phyloP scores from a whole-genome alignment of 2,329 filamentous ascomycete genomes.

The Bipolaris sorokiniana region DNA sequence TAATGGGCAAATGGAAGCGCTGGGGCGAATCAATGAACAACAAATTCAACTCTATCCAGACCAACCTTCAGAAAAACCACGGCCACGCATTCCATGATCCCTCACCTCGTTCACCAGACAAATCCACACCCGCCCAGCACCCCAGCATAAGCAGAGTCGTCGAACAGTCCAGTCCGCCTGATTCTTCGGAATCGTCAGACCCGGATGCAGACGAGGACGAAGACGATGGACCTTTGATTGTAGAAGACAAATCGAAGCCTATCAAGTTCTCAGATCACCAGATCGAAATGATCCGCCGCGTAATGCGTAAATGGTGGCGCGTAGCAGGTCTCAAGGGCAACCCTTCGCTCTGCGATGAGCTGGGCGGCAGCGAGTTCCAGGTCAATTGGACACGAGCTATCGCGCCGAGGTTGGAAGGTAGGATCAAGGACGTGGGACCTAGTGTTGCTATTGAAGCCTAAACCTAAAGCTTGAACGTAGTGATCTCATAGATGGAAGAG shows the following conservation, averaged over 20 bases:
- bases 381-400: slow-evolving; percentile 81
- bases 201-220: slow-evolving; percentile 50
- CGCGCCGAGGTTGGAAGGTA: slow-evolving; percentile 76
- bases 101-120: slow-evolving; percentile 18
- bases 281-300: slow-evolving; percentile 69
- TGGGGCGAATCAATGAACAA: slow-evolving; percentile 67
- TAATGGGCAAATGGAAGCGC: slow-evolving; percentile 78
- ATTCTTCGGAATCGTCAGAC: slow-evolving; percentile 24
- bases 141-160: slow-evolving; percentile 22
- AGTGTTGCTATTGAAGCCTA: not conserved
- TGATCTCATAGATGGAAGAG: no score
- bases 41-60: slow-evolving; percentile 72
- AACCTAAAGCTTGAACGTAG: no score
- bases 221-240: slow-evolving; percentile 47
- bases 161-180: not conserved
- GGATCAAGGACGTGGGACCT: slow-evolving; percentile 60
- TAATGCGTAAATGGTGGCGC: slow-evolving; percentile 75
- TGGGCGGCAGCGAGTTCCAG: slow-evolving; percentile 64
- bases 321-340: slow-evolving; percentile 66
- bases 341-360: slow-evolving; percentile 59
- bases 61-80: slow-evolving; percentile 62
- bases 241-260: slow-evolving; percentile 53
- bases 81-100: slow-evolving; percentile 57
- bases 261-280: slow-evolving; percentile 45
- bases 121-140: slow-evolving; percentile 12